phyloP scores from a whole-genome alignment of 257 asterid species.

The Scutellaria barbata region DNA sequence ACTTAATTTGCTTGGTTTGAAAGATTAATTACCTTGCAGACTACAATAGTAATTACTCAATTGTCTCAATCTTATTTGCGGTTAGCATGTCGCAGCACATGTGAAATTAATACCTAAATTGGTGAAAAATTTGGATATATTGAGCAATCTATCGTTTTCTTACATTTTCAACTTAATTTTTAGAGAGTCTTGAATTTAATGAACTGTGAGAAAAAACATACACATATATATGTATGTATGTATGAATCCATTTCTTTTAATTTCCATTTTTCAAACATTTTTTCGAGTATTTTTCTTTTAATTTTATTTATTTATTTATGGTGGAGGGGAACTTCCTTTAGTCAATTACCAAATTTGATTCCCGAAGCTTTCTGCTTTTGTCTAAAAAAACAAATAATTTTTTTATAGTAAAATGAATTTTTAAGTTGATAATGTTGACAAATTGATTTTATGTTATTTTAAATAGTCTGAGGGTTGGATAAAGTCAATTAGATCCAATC shows the following conservation, averaged over 20 bases:
- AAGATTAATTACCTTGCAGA: too few relatives aligned
- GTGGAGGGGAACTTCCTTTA: neutral
- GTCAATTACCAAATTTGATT: neutral
- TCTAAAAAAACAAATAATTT: neutral
- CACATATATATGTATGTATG: too few relatives aligned
- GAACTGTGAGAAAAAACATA: neutral
- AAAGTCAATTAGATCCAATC: neutral
- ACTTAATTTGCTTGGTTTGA: too few relatives aligned
- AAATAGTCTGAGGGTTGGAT: too few relatives aligned
- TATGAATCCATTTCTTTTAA: too few relatives aligned
- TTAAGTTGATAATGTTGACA: neutral
- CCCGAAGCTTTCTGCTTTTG: neutral
- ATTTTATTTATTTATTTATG: too few relatives aligned
- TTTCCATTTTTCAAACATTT: neutral
- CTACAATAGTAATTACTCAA: neutral
- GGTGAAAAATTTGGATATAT: slow-evolving; percentile 1
- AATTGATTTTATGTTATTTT: neutral
- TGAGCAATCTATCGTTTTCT: slow-evolving; percentile 17
- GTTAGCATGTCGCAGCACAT: slow-evolving; percentile 13
- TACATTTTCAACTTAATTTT: slow-evolving; percentile 30
- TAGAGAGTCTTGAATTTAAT: neutral
- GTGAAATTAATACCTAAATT: neutral
- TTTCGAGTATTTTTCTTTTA: neutral
- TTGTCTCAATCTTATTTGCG: neutral
- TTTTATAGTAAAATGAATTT: neutral